Conservation (phyloP, 108 stramenopile genomes). For the Conticribra weissflogii region DNA sequence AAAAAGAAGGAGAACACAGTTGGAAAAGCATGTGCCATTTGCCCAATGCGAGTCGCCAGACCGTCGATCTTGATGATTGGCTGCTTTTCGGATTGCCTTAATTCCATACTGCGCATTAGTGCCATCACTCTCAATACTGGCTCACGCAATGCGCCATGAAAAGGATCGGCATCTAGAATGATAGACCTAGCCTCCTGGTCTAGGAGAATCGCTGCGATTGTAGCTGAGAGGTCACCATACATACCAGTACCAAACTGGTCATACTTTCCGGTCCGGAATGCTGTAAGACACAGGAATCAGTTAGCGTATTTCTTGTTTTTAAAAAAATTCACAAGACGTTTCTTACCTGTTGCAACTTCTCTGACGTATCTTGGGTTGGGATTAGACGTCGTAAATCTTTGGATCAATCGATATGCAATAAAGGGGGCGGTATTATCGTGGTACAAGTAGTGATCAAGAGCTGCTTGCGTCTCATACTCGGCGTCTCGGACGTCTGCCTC, state of each 20-base stretch:
- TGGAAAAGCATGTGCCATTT: constrained; percentile 53
- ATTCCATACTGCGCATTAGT: constrained; percentile 58
- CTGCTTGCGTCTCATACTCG: constrained; percentile 51
- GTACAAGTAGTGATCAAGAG: constrained; percentile 60
- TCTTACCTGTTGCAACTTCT: constrained; percentile 49
- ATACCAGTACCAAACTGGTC: constrained; percentile 51
- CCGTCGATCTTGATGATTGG: constrained; percentile 30
- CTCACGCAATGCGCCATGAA: constrained; percentile 57
- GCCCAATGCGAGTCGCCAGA: constrained; percentile 48
- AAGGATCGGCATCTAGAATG: constrained; percentile 59
- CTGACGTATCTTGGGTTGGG: constrained; percentile 52
- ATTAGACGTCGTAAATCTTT: constrained; percentile 56
- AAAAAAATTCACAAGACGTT: constrained; percentile 25
- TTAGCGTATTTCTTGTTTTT: no score
- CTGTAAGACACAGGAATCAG: no score
- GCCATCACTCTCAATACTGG: constrained; percentile 59
- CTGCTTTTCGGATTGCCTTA: constrained; percentile 25
- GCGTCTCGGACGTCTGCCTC: constrained; percentile 51
- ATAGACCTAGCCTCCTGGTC: constrained; percentile 56
- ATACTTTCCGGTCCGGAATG: no score
- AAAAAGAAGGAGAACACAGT: constrained; percentile 60
- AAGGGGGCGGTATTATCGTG: constrained; percentile 63
- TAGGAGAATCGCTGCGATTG: constrained; percentile 60
- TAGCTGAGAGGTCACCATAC: constrained; percentile 71
- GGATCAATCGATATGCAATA: constrained; percentile 50